Evolutionary conservation across 116 monocot genomes (phyloP).

Genomic region (Papilionanthe hybrid): DNA sequence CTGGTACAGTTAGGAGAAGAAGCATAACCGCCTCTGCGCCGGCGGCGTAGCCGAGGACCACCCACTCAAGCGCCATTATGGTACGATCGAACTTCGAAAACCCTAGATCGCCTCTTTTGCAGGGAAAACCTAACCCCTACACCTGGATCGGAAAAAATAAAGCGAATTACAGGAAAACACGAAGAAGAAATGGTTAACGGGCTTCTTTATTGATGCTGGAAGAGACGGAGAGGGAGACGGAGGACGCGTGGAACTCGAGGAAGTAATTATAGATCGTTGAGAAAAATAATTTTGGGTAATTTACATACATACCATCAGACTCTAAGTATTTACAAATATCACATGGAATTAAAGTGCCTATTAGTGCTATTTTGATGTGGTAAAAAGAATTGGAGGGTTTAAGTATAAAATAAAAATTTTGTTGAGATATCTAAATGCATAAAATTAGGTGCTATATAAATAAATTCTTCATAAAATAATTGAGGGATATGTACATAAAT

Average conservation of each 20-base stretch:
- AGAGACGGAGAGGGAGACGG: background rate
- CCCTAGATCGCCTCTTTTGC: background rate
- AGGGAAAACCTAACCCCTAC: background rate
- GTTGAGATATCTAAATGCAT: too few relatives aligned
- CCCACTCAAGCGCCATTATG: slow-evolving; percentile 23
- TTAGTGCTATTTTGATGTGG: too few relatives aligned
- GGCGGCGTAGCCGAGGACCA: slow-evolving; percentile 25
- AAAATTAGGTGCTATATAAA: too few relatives aligned
- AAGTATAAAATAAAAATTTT: too few relatives aligned
- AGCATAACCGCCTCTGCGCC: slow-evolving; percentile 32
- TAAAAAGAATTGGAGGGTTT: too few relatives aligned
- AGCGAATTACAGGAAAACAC: too few relatives aligned
- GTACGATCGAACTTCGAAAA: background rate
- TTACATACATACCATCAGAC: too few relatives aligned
- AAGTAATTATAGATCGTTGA: background rate
- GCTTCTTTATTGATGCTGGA: background rate
- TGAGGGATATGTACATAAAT: too few relatives aligned
- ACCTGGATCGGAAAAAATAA: background rate
- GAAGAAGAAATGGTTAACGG: background rate
- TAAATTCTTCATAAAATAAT: too few relatives aligned
- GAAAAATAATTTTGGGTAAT: too few relatives aligned
- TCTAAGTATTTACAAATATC: too few relatives aligned
- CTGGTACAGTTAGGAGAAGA: slow-evolving; percentile 19
- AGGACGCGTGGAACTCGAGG: background rate
- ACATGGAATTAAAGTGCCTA: too few relatives aligned